A percentile compares a stretch with the other conserved stretches of the same genome.
These are phyloP conservation scores for Pilatotrama ljubarskyi DNA, from an alignment of 768 basidiomycete genomes.

Conservation along the genomic window DNA sequence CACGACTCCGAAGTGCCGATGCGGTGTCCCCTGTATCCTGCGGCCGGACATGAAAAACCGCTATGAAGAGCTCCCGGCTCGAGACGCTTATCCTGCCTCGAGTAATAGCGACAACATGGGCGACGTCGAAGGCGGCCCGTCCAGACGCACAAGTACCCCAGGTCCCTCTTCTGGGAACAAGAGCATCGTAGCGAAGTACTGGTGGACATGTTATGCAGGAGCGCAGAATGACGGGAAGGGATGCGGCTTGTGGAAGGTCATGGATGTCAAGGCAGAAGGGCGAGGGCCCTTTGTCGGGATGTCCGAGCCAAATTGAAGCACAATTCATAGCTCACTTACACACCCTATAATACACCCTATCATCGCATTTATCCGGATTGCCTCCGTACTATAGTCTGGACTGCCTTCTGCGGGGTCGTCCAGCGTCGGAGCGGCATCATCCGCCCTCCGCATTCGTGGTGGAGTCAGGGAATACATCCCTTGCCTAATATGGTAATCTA, in stretches of 20 bases:
- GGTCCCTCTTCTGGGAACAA: background rate
- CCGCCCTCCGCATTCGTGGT: background rate
- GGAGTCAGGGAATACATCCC: background rate
- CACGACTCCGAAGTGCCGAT: constrained; percentile 71
- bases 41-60: constrained; percentile 80
- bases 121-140: background rate
- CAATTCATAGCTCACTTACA: background rate
- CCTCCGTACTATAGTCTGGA: too few relatives aligned
- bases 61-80: constrained; percentile 27
- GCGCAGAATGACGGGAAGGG: constrained; percentile 85
- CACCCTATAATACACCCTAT: background rate
- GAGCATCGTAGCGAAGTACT: constrained; percentile 54
- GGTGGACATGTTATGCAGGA: constrained; percentile 82
- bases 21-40: constrained; percentile 67
- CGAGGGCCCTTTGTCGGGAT: constrained; percentile 52
- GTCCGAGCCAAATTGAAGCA: too few relatives aligned
- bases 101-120: background rate
- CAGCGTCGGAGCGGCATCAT: background rate
- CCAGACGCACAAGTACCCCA: background rate
- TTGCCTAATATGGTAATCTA: constrained; percentile 8
- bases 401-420: too few relatives aligned
- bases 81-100: background rate
- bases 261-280: constrained; percentile 70
- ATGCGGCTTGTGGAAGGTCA: constrained; percentile 70
- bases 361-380: background rate